Evolutionary conservation across 2,329 filamentous ascomycete genomes (phyloP), one percentile per base, ranked within the genome.

Genomic region (Hawksworthiomyces lignivorus): DNA sequence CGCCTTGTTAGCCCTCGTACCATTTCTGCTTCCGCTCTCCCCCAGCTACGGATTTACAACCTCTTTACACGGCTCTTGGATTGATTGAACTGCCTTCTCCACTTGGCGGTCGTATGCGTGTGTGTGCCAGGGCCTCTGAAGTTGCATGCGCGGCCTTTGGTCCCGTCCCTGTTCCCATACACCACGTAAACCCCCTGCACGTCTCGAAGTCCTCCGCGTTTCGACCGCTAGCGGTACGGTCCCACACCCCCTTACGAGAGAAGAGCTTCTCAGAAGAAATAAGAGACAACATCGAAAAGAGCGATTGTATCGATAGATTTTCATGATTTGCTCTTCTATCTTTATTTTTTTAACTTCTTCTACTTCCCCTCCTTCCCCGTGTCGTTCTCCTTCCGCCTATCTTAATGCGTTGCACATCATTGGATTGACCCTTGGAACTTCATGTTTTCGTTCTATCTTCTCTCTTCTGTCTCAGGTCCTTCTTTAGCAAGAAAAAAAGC

Each of bases 171-270:
- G 24, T 8, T 20, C 17, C 21, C 39, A 38, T 37, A 36, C 43
- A 42, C 26, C 40, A 41, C 34, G 31, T 33, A 37, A 34, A 35
- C 38, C 41, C 39, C 44, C 36, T 40, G 43, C 39, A 39, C 41
- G 32, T 48, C 43, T 45, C 33, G 46, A 44, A 34, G 36, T 39
- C 45, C 43, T 50, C 43, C 48, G 48, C 48, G 48, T 50, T 50
- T 50, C 46, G 46, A 41, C 41, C 34, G 33, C 34, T 22, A 10
- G 41, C 48, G 46, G 48, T 34, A 50, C 41, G 24, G 36, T 35
- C 28, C 45, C 44, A 46, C 44, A 27, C 34, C 30, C 28, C 10
- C 24, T 8, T 9, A 29, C n/a, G 17, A 17, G 24, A n/a, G 29
- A 24, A 27, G 5, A 4, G 12, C 21, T 19, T 19, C 36, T 32